These are phyloP conservation scores for Phytophthora quininea DNA, from an alignment of 352 stramenopile species.

Conservation along the genomic window DNA sequence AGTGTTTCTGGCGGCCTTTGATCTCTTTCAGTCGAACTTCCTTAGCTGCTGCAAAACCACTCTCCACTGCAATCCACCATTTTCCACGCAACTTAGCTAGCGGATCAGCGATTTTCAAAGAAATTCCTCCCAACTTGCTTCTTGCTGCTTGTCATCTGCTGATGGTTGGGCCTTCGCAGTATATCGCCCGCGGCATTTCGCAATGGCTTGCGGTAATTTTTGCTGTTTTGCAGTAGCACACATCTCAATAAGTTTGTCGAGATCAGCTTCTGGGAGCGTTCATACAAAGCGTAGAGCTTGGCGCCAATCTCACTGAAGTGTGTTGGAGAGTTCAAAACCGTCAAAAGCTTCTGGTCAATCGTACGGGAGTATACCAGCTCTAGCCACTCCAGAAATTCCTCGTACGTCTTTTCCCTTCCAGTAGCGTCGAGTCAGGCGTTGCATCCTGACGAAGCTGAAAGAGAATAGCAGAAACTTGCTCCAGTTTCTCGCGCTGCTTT, in stretches of 20 bases:
- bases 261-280: not conserved
- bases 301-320: slow-evolving; percentile 13
- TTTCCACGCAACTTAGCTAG: slow-evolving; percentile 26
- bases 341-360: slow-evolving; percentile 19
- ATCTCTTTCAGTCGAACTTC: slow-evolving; percentile 9
- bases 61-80: slow-evolving; percentile 41
- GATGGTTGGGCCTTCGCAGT: not conserved
- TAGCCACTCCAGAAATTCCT: slow-evolving; percentile 26
- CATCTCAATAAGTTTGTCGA: slow-evolving; percentile 19
- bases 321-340: slow-evolving; percentile 15
- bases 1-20: slow-evolving; percentile 5
- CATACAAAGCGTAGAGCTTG: slow-evolving; percentile 18
- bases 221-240: slow-evolving; percentile 11
- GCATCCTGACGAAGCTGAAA: slow-evolving; percentile 13
- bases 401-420: slow-evolving; percentile 6
- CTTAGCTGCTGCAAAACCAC: slow-evolving; percentile 10
- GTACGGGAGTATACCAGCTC: slow-evolving; percentile 6
- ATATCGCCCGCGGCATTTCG: not conserved
- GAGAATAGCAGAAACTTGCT: slow-evolving; percentile 12
- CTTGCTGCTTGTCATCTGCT: not conserved
- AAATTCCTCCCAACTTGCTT: slow-evolving; percentile 12
- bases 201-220: not conserved
- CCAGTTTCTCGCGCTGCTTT: slow-evolving; percentile 12
- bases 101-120: slow-evolving; percentile 11
- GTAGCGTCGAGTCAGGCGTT: not conserved